Conservation (phyloP, 2,329 filamentous ascomycete species). For the Colletotrichum godetiae region DNA sequence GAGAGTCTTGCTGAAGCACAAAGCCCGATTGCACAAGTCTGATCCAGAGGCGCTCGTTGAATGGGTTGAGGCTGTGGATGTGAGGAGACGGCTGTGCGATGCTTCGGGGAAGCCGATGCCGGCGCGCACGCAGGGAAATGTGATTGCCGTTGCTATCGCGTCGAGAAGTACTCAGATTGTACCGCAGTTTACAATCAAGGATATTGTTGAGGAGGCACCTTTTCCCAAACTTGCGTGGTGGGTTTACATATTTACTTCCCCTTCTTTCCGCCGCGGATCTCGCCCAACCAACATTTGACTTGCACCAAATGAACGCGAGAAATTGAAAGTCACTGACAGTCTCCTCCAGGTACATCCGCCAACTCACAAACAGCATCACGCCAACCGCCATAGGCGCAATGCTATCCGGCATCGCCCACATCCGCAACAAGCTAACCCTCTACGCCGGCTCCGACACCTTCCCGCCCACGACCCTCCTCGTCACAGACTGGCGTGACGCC, state of each 20-base stretch:
- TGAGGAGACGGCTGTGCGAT: neutral
- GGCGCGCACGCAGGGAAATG: neutral
- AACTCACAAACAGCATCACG: constrained; percentile 48
- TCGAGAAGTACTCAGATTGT: neutral
- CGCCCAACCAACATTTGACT: neutral
- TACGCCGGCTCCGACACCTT: constrained; percentile 47
- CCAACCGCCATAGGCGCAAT: constrained; percentile 44
- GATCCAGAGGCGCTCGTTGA: neutral
- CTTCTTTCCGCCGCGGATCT: neutral
- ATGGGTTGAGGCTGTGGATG: neutral
- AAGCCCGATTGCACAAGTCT: neutral
- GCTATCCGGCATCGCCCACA: constrained; percentile 45
- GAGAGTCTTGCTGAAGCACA: neutral
- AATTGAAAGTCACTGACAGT: neutral
- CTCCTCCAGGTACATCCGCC: constrained; percentile 6
- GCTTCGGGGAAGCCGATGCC: neutral
- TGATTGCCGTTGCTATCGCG: neutral
- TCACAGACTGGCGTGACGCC: constrained; percentile 50
- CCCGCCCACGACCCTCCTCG: constrained; percentile 48
- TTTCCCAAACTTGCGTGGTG: constrained; percentile 49
- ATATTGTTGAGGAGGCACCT: constrained; percentile 49
- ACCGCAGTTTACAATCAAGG: constrained; percentile 1
- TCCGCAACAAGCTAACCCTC: constrained; percentile 50
- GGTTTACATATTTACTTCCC: constrained; percentile 38
- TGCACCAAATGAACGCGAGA: neutral